Evolutionary conservation across 1,284 basidiomycete genomes (phyloP).

Genomic region (Apiotrichum gracile): DNA sequence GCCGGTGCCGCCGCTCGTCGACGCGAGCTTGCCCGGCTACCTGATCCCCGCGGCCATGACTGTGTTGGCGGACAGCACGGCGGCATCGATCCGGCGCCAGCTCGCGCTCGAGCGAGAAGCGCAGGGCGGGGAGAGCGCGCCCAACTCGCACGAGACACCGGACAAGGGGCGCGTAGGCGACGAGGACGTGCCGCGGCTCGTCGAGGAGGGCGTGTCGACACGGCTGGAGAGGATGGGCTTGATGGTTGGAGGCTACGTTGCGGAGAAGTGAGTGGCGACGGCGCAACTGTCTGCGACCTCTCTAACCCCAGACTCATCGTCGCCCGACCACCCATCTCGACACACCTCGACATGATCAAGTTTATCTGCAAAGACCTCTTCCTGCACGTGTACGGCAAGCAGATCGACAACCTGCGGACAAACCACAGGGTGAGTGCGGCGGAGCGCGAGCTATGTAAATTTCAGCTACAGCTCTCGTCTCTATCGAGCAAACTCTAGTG

Average conservation of each 20-base stretch:
- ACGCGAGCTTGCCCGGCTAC: slow-evolving; percentile 72
- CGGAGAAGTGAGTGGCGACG: slow-evolving; percentile 61
- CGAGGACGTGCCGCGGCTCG: slow-evolving; percentile 51
- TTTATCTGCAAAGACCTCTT: slow-evolving; percentile 91
- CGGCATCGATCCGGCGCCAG: slow-evolving; percentile 55
- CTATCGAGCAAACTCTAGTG: too few species aligned
- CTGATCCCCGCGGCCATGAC: slow-evolving; percentile 74
- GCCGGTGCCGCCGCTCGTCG: slow-evolving; percentile 52
- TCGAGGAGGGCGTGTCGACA: slow-evolving; percentile 63
- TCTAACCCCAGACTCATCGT: slow-evolving; percentile 59
- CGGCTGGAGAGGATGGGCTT: slow-evolving; percentile 76
- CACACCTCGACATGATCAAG: slow-evolving; percentile 86
- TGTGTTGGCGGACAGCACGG: slow-evolving; percentile 63
- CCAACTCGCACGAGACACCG: slow-evolving; percentile 34
- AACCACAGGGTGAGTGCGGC: slow-evolving; percentile 68
- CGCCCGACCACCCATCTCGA: slow-evolving; percentile 65
- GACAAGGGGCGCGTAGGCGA: slow-evolving; percentile 43
- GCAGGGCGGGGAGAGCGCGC: neutral
- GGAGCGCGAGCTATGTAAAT: neutral
- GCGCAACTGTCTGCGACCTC: neutral
- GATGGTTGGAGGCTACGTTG: slow-evolving; percentile 78
- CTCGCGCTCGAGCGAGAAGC: slow-evolving; percentile 37
- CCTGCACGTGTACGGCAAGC: slow-evolving; percentile 55
- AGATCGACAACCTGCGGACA: slow-evolving; percentile 89
- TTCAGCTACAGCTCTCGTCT: too few species aligned